Evolutionary conservation across 441 rosid genomes (phyloP).

Genomic region (Hypseocharis bilobata): DNA sequence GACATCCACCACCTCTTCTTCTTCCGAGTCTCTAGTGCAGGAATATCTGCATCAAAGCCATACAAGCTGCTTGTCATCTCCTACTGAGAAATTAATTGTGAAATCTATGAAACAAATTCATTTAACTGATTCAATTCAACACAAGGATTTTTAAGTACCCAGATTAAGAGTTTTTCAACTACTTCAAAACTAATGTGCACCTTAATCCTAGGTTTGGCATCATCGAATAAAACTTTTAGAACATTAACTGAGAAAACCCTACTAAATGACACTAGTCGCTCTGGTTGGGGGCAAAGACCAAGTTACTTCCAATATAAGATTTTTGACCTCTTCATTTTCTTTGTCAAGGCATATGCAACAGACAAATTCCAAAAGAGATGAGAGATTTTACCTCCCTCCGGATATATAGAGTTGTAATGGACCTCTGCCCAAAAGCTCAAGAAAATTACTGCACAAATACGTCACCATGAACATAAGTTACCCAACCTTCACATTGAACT

Average conservation of each 20-base stretch:
- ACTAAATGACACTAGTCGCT: neutral
- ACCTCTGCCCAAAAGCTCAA: slow-evolving; percentile 70
- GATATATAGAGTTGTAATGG: slow-evolving; percentile 55
- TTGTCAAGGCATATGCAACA: neutral
- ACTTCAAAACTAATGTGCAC: no score
- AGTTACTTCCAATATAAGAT: neutral
- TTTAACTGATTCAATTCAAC: neutral
- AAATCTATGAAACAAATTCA: neutral
- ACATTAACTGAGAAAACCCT: no score
- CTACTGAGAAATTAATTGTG: neutral
- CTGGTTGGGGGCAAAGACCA: neutral
- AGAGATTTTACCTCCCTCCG: slow-evolving; percentile 36
- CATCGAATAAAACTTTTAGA: no score
- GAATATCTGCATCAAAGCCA: slow-evolving; percentile 31
- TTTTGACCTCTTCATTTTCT: neutral
- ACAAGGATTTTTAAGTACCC: no score
- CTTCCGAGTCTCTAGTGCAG: slow-evolving; percentile 34
- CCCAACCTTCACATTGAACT: no score
- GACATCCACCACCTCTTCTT: slow-evolving; percentile 37
- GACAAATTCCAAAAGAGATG: neutral
- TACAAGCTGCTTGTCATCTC: neutral
- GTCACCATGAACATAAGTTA: slow-evolving; percentile 4
- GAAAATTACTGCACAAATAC: slow-evolving; percentile 40
- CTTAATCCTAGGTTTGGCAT: no score
- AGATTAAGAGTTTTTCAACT: no score